These are phyloP conservation scores for Globisporangium splendens DNA, from an alignment of 352 stramenopile genomes.

Conservation along the genomic window DNA sequence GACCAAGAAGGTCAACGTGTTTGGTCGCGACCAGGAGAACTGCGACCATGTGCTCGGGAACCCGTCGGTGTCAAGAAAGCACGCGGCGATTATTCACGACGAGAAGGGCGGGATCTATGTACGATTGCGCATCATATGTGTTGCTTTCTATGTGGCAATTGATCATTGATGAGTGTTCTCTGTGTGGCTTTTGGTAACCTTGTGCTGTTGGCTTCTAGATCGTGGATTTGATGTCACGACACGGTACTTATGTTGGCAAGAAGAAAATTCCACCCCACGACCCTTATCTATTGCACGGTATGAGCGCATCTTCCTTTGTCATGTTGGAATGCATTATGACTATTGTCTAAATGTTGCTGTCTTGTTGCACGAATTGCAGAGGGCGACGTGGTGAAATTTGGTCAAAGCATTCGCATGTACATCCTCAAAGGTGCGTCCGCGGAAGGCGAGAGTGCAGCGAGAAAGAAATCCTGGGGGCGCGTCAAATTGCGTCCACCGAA, in stretches of 20 bases:
- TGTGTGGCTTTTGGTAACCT: background rate
- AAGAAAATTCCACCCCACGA: slow-evolving; percentile 87
- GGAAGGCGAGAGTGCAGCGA: slow-evolving; percentile 55
- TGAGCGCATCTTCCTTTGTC: background rate
- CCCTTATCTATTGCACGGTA: slow-evolving; percentile 75
- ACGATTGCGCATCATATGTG: background rate
- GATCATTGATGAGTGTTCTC: background rate
- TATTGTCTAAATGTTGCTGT: background rate
- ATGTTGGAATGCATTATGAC: background rate
- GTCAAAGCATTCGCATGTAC: slow-evolving; percentile 84
- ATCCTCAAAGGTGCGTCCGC: slow-evolving; percentile 69
- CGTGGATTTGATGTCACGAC: slow-evolving; percentile 86
- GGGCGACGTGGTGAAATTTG: slow-evolving; percentile 83
- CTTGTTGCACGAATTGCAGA: slow-evolving; percentile 28
- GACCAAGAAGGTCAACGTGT: slow-evolving; percentile 79
- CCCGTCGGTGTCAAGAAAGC: slow-evolving; percentile 82
- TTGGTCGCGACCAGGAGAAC: slow-evolving; percentile 80
- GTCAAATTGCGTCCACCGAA: slow-evolving; percentile 72
- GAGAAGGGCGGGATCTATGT: slow-evolving; percentile 73
- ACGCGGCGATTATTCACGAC: slow-evolving; percentile 84
- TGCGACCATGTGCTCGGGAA: slow-evolving; percentile 87
- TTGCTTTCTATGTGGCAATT: too few species aligned
- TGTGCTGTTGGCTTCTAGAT: slow-evolving; percentile 40
- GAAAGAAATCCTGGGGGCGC: slow-evolving; percentile 82
- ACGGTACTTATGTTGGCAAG: slow-evolving; percentile 78